These are phyloP conservation scores for Cryptosporidium felis DNA, from an alignment of 169 alveolate genomes.

Conservation along the genomic window DNA sequence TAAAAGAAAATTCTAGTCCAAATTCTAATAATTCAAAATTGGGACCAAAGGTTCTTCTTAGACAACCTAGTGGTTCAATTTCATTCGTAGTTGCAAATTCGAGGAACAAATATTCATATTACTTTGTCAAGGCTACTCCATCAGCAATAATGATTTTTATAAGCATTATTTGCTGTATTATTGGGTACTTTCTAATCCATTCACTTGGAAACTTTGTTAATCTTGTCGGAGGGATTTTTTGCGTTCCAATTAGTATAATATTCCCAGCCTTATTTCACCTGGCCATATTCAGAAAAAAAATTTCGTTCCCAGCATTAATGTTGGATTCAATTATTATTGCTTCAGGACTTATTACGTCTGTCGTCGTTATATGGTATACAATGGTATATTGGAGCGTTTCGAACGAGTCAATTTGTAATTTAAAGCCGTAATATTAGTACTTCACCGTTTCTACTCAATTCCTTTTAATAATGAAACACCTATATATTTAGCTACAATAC, in stretches of 20 bases:
- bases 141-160: background rate
- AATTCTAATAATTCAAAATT: background rate
- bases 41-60: conserved; percentile 17
- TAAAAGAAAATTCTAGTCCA: background rate
- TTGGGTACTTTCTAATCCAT: conserved; percentile 19
- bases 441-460: no score
- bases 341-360: conserved; percentile 25
- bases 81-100: background rate
- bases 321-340: conserved; percentile 11
- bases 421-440: no score
- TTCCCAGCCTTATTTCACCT: conserved; percentile 48
- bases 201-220: conserved; percentile 68
- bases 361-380: conserved; percentile 49
- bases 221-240: conserved; percentile 61
- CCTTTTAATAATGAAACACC: no score
- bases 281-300: background rate
- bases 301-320: background rate
- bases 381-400: conserved; percentile 27
- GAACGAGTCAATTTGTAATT: conserved; percentile 20
- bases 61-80: conserved; percentile 62
- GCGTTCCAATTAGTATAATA: conserved; percentile 64
- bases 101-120: background rate
- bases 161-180: conserved; percentile 39
- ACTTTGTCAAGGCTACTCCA: conserved; percentile 33
- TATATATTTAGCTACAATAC: no score